A percentile compares a stretch with the other conserved stretches of the same genome.
Evolutionary conservation across 768 basidiomycete genomes (phyloP).

Genomic region (Tylopilus vinaceipallidus): DNA sequence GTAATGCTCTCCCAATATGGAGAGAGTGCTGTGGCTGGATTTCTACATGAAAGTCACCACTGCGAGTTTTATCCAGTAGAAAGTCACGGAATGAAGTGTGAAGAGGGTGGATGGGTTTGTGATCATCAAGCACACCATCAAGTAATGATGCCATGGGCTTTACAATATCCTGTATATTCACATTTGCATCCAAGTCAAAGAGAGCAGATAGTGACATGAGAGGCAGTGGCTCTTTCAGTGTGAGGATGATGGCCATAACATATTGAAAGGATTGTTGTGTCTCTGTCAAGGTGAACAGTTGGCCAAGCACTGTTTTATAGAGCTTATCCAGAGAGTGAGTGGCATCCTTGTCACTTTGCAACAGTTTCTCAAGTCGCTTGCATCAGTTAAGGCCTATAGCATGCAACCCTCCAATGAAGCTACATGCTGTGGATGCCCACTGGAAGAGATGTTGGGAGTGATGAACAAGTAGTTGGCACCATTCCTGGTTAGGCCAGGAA

Average conservation of each 20-base stretch:
- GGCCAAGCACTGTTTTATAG: not conserved
- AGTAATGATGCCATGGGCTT: slow-evolving; percentile 1
- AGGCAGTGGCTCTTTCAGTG: not conserved
- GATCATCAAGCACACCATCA: not conserved
- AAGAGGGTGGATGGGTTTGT: not conserved
- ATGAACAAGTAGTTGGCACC: not conserved
- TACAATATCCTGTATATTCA: not conserved
- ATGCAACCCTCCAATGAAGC: not conserved
- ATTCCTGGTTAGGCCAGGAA: not conserved
- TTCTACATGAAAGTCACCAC: not conserved
- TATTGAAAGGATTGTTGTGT: not conserved
- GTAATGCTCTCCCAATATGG: not conserved
- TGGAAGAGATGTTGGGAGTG: not conserved
- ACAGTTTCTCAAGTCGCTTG: not conserved
- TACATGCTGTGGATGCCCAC: not conserved
- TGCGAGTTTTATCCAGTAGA: not conserved
- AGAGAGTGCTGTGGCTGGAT: not conserved
- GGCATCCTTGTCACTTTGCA: not conserved
- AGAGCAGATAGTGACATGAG: not conserved
- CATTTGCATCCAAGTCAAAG: not conserved
- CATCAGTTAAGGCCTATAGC: not conserved
- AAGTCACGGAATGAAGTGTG: slow-evolving; percentile 3
- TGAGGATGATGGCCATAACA: not conserved
- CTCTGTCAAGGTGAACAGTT: not conserved
- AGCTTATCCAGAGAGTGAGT: not conserved